Evolutionary conservation across 2,329 filamentous ascomycete genomes (phyloP).

Genomic region (Cordyceps javanica): DNA sequence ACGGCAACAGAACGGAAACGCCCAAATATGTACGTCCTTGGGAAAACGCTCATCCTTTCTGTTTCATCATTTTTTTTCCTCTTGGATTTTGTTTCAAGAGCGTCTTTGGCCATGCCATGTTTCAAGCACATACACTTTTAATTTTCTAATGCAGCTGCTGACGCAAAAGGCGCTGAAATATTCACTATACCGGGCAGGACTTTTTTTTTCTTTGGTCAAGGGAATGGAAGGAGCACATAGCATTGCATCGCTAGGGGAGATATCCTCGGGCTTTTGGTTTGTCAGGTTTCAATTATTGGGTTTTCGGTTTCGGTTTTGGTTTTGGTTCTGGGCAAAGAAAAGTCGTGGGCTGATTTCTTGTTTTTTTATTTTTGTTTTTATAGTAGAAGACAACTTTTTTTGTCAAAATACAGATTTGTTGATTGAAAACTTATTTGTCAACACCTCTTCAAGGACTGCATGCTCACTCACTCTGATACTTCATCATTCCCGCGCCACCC

Average conservation of each 20-base stretch:
- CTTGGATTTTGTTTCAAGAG: neutral
- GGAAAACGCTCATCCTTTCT: neutral
- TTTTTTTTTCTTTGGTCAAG: neutral
- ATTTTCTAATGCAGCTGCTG: neutral
- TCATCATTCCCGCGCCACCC: no score
- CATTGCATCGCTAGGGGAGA: constrained; percentile 5
- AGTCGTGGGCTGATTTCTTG: no score
- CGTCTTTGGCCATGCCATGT: neutral
- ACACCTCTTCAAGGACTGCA: no score
- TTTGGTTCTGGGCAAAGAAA: neutral
- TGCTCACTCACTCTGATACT: no score
- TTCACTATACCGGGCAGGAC: neutral
- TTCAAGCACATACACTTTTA: neutral
- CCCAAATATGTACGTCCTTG: neutral
- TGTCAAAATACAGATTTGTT: neutral
- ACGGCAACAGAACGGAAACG: neutral
- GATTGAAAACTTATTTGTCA: neutral
- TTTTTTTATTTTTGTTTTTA: neutral
- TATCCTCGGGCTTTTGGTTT: neutral
- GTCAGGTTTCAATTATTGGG: neutral
- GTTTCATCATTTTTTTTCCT: neutral
- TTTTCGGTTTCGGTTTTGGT: neutral
- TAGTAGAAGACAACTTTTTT: neutral
- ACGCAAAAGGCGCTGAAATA: neutral
- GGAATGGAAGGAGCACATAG: neutral